These are phyloP conservation scores for Nemania sp. DNA, from an alignment of 2,329 filamentous ascomycete species.

Conservation along the genomic window DNA sequence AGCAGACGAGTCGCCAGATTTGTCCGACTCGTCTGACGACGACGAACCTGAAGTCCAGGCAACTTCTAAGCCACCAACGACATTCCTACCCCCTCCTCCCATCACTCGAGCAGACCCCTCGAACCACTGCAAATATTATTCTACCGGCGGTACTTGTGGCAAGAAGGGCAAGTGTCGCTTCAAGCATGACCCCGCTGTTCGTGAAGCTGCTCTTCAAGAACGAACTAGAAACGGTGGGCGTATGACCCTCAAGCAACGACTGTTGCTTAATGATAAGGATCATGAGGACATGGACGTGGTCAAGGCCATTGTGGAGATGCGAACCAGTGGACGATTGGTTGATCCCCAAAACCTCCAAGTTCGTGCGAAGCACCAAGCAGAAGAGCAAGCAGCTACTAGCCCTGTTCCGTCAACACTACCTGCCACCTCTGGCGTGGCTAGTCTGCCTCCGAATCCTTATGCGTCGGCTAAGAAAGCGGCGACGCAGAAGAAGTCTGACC, in stretches of 20 bases:
- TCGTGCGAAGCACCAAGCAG: constrained; percentile 39
- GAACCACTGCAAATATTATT: constrained; percentile 73
- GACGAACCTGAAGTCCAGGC: constrained; percentile 63
- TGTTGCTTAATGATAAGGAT: constrained; percentile 69
- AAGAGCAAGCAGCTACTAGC: constrained; percentile 27
- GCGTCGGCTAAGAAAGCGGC: constrained; percentile 37
- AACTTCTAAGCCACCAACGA: constrained; percentile 48
- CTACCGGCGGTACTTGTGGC: constrained; percentile 69
- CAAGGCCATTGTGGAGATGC: constrained; percentile 68
- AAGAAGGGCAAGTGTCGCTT: constrained; percentile 79
- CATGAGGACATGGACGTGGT: constrained; percentile 69
- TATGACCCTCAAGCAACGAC: constrained; percentile 67
- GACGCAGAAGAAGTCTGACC: constrained; percentile 12
- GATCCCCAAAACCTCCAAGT: constrained; percentile 40
- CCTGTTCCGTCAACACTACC: constrained; percentile 36
- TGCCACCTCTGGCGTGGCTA: constrained; percentile 35
- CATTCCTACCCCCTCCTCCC: constrained; percentile 51
- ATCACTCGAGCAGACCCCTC: constrained; percentile 62
- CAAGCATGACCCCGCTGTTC: constrained; percentile 67
- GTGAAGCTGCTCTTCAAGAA: constrained; percentile 66
- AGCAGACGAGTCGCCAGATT: constrained; percentile 45
- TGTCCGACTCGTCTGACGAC: constrained; percentile 58
- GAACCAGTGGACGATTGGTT: constrained; percentile 60
- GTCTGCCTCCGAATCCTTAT: constrained; percentile 42
- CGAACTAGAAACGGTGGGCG: constrained; percentile 67